Base-by-base conservation (phyloP, 75 land plant species). In the Sequoiadendron giganteum region DNA sequence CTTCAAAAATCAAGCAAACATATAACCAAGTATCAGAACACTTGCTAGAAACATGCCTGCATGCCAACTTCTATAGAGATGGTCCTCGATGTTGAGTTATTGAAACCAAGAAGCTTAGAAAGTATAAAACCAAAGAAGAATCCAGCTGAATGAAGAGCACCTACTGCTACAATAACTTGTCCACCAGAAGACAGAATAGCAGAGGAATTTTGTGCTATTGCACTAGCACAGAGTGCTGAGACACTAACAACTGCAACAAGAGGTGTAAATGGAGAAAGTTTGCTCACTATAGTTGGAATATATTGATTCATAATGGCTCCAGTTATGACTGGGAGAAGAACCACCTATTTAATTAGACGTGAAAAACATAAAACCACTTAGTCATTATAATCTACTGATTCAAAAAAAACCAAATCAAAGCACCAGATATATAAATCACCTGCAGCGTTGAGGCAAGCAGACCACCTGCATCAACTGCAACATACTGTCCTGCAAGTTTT, bases 21-120 rank as follows among this genome's bases (percentile, higher is more conserved):
- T 28, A 65, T 3, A 28, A 56, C 61, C 25, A 65, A 25, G 6
- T 65, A 25, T 65, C 70, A 81, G 30, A 32, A 87, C 4, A 11
- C 34, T 32, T 36, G 19, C 65, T 32, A 83, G 15, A 56, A 86
- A 78, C 58, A 73, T 91, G 94, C 97, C 97, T 97, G 97, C 99
- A 95, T 98, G 75, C 99, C 99, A 91, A 98, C 99, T 86, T 98
- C 99, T 72, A 98, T 98, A 48, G 99, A 98, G 87, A 98, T 95
- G 7, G 99, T 95, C 11, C 97, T 88, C 5, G 95, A 93, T n/a
- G 96, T 93, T 54, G 96, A 87, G 7, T 92, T 88, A 56, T 94
- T 93, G 86, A 98, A 86, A 11, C 96, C 93, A 32, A 97, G 89
- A 80, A 93, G 47, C 81, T 94, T 91, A 21, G 98, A 89, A 79